Conservation (phyloP, 768 basidiomycete genomes). For the Amanita exitialis region DNA sequence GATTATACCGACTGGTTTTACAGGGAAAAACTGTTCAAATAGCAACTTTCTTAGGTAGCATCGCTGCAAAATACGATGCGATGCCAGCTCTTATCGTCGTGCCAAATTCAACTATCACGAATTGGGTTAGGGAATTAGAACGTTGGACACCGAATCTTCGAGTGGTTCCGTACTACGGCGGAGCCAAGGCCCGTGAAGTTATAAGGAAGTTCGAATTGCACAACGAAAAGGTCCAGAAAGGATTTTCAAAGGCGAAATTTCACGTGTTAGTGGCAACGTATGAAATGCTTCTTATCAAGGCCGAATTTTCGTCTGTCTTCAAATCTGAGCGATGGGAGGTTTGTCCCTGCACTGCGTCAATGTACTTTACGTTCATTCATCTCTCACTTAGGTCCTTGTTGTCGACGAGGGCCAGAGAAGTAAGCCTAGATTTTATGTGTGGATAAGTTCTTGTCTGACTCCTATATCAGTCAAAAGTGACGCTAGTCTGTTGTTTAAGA, state of each 20-base stretch:
- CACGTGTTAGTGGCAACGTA: slow-evolving; percentile 94
- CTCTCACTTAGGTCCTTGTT: slow-evolving; percentile 44
- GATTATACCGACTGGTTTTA: neutral
- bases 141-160: slow-evolving; percentile 65
- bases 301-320: slow-evolving; percentile 70
- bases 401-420: slow-evolving; percentile 90
- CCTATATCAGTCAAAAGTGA: slow-evolving; percentile 69
- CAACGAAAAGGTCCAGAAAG: slow-evolving; percentile 34
- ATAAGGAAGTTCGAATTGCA: slow-evolving; percentile 76
- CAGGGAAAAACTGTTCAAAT: slow-evolving; percentile 93
- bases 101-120: slow-evolving; percentile 92
- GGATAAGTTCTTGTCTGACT: neutral
- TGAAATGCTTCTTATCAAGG: slow-evolving; percentile 62
- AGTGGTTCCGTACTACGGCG: slow-evolving; percentile 87
- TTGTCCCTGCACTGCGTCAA: neutral
- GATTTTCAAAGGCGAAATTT: slow-evolving; percentile 50
- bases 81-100: slow-evolving; percentile 86
- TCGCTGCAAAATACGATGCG: slow-evolving; percentile 43
- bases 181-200: slow-evolving; percentile 67
- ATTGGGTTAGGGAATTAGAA: slow-evolving; percentile 93
- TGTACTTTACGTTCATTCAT: neutral
- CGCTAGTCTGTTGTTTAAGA: slow-evolving; percentile 66
- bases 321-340: slow-evolving; percentile 86
- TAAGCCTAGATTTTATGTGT: slow-evolving; percentile 29
- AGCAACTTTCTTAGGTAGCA: slow-evolving; percentile 68